phyloP scores from a whole-genome alignment of 1,139 yeast species.

The Geotrichum bryndzae region DNA sequence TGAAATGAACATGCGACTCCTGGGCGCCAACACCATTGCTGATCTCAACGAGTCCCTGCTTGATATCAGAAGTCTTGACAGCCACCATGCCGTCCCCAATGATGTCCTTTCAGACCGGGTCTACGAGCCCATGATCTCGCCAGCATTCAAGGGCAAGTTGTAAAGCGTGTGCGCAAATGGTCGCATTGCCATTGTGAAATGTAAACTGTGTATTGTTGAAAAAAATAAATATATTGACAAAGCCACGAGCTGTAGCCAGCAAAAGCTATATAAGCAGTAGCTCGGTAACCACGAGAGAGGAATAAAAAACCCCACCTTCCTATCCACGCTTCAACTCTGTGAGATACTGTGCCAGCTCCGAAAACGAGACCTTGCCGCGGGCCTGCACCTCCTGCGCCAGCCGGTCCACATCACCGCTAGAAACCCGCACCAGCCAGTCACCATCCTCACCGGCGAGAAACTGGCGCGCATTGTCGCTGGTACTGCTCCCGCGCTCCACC shows the following conservation, averaged over 20 bases:
- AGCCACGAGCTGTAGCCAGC: neutral
- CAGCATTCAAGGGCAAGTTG: constrained; percentile 26
- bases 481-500: neutral
- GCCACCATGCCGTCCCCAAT: constrained; percentile 43
- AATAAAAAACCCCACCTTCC: no score
- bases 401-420: neutral
- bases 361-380: constrained; percentile 7
- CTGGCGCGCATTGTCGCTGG: neutral
- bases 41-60: constrained; percentile 54
- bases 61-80: constrained; percentile 40
- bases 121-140: constrained; percentile 38
- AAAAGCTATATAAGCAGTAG: neutral
- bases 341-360: constrained; percentile 9
- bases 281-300: no score
- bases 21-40: constrained; percentile 65
- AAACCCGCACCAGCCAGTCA: constrained; percentile 7
- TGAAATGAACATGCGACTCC: constrained; percentile 78
- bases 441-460: constrained; percentile 11
- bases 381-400: neutral
- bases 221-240: neutral
- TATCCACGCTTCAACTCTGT: neutral
- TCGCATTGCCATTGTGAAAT: neutral
- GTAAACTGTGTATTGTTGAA: neutral
- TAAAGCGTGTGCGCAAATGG: neutral
- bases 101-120: constrained; percentile 43